Evolutionary conservation across 768 basidiomycete species (phyloP), one percentile per base, ranked within the genome.

Genomic region (Cantharellus cinnabarinus): DNA sequence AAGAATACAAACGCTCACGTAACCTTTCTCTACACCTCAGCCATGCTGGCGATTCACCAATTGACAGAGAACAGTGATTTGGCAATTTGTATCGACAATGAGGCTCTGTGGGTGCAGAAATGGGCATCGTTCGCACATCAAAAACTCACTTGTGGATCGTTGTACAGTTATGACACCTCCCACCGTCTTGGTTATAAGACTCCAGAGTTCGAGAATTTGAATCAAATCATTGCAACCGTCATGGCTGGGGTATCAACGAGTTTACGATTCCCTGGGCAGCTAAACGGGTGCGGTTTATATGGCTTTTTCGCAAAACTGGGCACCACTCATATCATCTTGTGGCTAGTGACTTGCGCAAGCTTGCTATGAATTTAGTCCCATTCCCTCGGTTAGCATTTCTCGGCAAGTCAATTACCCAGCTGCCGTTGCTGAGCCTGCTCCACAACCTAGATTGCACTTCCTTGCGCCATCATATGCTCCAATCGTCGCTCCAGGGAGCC

Each of bases 181-280:
- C 73, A 75, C 3, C 73, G 77, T 42, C 69, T 88, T 58, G 83
- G 86, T 66, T 73, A 81, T 57, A 75, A 80, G 59, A 71, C 66
- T 48, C 85, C 88, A 1, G 68, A 67, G 5, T 89, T 89, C 63
- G 70, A 71, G 7, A 73, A 86, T 65, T 72, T 90, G 51, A 90
- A 90, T 65, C 70, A 74, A 52, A 85, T 94, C 42, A 80, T 95
- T 56, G 77, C 90, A 1, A 82, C 81, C 67, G 89, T 94, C 42
- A 94, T 98, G 89, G 85, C 86, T 62, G 94, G 94, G 53, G 82
- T 93, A 55, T 91, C 86, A 67, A 94, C 90, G 2, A 86, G 86
- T 65, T 73, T 93, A 60, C 83, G 89, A 44, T 90, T 93, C 75
- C 88, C 90, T n/a, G 89, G 89, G 39, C 89, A 91, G 68, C 72